A percentile compares a stretch with the other conserved stretches of the same genome.
These are phyloP conservation scores for Intubia oerlemansii DNA, from an alignment of 2,329 filamentous ascomycete species.

Conservation along the genomic window DNA sequence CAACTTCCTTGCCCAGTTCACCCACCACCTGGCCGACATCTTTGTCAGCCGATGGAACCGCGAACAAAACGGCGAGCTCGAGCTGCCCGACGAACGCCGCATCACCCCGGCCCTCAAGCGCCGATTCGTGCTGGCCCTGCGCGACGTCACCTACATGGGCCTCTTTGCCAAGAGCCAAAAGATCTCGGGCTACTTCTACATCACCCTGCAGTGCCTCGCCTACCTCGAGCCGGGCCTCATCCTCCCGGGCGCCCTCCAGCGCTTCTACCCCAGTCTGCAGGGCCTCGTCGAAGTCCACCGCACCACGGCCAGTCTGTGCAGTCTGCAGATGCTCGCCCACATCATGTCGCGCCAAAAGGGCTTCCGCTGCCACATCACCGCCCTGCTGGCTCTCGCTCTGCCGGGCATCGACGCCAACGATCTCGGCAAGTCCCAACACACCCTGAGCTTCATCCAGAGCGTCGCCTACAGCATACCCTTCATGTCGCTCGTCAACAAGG, in stretches of 20 bases:
- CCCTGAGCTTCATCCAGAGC: conserved; percentile 83
- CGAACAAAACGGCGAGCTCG: conserved; percentile 80
- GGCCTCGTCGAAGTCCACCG: conserved; percentile 93
- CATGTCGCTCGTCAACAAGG: conserved; percentile 43
- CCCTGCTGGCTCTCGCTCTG: conserved; percentile 73
- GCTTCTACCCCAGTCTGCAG: conserved; percentile 93
- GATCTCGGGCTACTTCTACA: conserved; percentile 78
- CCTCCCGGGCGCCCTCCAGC: conserved; percentile 76
- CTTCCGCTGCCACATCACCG: conserved; percentile 91
- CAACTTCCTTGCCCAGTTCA: conserved; percentile 68
- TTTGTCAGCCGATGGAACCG: conserved; percentile 97
- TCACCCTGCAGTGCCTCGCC: conserved; percentile 70
- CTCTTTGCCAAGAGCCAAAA: conserved; percentile 91
- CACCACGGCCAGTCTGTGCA: conserved; percentile 80
- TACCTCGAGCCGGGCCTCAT: conserved; percentile 84
- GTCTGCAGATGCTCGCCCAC: conserved; percentile 78
- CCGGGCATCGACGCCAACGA: conserved; percentile 97
- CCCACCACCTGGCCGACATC: conserved; percentile 82
- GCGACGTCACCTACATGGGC: conserved; percentile 94
- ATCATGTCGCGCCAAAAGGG: conserved; percentile 85
- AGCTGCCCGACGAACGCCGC: conserved; percentile 57
- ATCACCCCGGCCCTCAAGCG: conserved; percentile 65
- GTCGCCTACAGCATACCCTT: conserved; percentile 94
- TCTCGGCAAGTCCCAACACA: conserved; percentile 86
- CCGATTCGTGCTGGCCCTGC: conserved; percentile 73